Conservation (phyloP, 192 early-diverging fungal species). For the Neocallimastix lanati region DNA sequence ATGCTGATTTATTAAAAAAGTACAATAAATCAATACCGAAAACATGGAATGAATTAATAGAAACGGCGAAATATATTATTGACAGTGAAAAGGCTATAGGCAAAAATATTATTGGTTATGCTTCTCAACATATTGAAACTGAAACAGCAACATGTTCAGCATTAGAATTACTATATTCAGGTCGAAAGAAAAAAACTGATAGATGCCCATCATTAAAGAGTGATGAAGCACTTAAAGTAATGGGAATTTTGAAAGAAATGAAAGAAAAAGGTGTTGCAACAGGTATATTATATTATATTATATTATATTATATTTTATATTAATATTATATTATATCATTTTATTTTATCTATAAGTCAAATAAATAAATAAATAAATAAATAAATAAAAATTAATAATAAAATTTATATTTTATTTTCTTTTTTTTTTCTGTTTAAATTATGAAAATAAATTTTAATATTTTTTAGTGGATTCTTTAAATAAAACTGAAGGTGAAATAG, state of each 20-base stretch:
- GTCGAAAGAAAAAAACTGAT: background rate
- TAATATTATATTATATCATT: no score
- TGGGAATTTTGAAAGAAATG: background rate
- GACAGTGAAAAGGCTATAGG: background rate
- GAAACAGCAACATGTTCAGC: background rate
- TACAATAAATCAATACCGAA: background rate
- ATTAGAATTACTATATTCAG: background rate
- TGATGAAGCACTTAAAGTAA: background rate
- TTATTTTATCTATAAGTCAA: no score
- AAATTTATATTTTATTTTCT: no score
- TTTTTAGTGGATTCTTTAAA: background rate
- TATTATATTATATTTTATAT: no score
- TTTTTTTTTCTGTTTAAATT: no score
- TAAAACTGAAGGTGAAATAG: background rate
- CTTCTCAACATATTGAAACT: background rate
- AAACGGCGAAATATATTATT: background rate
- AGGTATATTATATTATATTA: no score
- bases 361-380: no score
- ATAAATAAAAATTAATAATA: no score
- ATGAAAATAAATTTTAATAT: background rate
- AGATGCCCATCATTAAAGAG: background rate
- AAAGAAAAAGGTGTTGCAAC: background rate
- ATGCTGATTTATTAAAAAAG: background rate
- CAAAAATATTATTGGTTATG: background rate
- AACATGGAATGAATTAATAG: background rate